phyloP scores from a whole-genome alignment of 345 rosid species.

The Nasturtium officinale region DNA sequence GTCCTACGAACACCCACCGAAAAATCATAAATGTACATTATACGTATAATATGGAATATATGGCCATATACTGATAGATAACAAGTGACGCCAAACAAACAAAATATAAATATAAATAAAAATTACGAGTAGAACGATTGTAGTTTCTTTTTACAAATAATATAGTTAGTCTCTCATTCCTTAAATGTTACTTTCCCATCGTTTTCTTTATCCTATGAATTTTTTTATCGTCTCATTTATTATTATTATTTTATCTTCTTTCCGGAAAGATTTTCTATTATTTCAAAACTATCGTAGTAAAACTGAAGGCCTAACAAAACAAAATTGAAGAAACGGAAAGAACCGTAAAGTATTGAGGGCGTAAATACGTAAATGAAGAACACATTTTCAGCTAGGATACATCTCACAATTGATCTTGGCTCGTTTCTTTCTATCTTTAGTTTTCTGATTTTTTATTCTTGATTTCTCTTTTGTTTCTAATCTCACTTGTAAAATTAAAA shows the following conservation, averaged over 20 bases:
- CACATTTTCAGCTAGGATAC: background rate
- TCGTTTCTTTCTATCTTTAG: background rate
- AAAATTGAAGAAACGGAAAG: background rate
- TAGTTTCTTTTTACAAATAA: background rate
- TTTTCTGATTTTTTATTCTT: background rate
- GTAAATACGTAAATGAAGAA: background rate
- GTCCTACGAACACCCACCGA: conserved; percentile 2
- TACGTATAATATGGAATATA: background rate
- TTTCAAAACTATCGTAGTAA: background rate
- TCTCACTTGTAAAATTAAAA: too few relatives aligned
- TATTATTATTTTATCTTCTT: background rate
- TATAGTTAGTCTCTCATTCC: background rate
- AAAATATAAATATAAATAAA: background rate
- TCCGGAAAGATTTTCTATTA: background rate
- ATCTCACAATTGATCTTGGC: background rate
- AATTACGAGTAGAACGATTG: background rate
- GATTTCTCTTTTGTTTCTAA: background rate
- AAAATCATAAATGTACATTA: background rate
- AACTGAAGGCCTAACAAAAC: background rate
- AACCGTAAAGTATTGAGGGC: background rate
- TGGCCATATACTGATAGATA: background rate
- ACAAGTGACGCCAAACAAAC: background rate
- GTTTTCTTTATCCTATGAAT: background rate
- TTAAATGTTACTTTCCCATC: background rate
- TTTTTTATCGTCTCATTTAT: background rate